Percentiles rank a stretch among this genome's conserved stretches.
These are phyloP conservation scores for Crepidotus variabilis DNA, from an alignment of 768 basidiomycete genomes.

Conservation along the genomic window DNA sequence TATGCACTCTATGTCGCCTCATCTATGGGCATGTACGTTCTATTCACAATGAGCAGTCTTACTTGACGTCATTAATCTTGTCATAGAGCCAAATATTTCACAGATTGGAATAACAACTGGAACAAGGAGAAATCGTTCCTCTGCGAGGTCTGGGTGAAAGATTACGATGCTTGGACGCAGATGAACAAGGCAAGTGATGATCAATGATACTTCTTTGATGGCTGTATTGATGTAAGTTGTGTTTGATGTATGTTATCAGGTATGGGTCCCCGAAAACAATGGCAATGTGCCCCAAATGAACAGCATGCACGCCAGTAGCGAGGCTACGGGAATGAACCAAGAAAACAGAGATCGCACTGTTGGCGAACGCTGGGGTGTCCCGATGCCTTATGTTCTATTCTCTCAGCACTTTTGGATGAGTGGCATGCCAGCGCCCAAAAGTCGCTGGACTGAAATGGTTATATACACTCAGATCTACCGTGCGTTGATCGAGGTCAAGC, in stretches of 20 bases:
- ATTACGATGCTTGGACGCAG: not conserved
- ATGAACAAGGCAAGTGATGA: not conserved
- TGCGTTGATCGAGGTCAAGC: not conserved
- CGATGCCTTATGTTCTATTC: not conserved
- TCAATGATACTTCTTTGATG: not conserved
- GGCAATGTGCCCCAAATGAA: not conserved
- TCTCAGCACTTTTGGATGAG: not conserved
- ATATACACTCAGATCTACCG: not conserved
- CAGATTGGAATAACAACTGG: not conserved
- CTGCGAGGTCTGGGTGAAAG: not conserved
- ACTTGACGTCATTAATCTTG: not conserved
- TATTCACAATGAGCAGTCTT: too few relatives aligned
- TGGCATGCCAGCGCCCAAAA: not conserved
- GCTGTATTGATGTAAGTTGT: too few relatives aligned
- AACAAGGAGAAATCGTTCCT: not conserved
- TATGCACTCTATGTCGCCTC: not conserved
- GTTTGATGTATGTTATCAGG: not conserved
- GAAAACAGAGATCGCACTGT: not conserved
- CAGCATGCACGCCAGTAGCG: not conserved
- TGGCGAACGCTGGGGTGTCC: not conserved
- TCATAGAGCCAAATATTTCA: not conserved
- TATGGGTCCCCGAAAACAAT: not conserved
- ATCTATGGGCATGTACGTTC: not conserved
- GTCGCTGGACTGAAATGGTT: not conserved
- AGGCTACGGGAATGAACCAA: not conserved